phyloP scores from a whole-genome alignment of 495 filamentous ascomycete species.

The Thermothielavioides terrestris region DNA sequence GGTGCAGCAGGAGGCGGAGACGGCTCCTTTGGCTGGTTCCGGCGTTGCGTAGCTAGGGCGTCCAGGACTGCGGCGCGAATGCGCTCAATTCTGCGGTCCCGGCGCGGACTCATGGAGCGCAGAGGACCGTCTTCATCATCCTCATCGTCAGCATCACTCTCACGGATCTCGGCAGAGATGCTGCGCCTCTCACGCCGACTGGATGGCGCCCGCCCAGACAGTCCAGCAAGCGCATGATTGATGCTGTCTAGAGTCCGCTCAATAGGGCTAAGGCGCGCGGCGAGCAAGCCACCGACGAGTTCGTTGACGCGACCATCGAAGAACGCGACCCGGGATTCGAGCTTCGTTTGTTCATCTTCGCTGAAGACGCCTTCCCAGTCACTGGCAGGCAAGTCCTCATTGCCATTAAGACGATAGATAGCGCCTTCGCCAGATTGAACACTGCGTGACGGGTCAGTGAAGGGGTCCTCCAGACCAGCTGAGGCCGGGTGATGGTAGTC shows the following conservation, averaged over 20 bases:
- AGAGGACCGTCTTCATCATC: constrained; percentile 61
- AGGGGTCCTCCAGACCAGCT: constrained; percentile 41
- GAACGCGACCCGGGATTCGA: constrained; percentile 63
- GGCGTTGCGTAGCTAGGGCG: constrained; percentile 56
- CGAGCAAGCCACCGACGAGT: constrained; percentile 69
- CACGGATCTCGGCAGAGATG: constrained; percentile 53
- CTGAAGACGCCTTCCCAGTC: constrained; percentile 89
- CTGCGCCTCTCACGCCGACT: constrained; percentile 45
- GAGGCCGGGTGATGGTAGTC: constrained; percentile 26
- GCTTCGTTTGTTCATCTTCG: constrained; percentile 70
- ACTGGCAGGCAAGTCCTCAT: constrained; percentile 58
- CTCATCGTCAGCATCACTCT: constrained; percentile 93
- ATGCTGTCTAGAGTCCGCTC: constrained; percentile 69
- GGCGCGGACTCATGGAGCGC: constrained; percentile 55
- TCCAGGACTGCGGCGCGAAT: constrained; percentile 74
- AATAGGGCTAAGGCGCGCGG: constrained; percentile 65
- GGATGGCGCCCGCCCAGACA: constrained; percentile 35
- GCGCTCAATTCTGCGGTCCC: constrained; percentile 73
- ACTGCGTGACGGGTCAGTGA: constrained; percentile 34
- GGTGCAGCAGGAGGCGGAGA: constrained; percentile 17
- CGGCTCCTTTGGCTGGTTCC: constrained; percentile 16
- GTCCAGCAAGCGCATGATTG: constrained; percentile 52
- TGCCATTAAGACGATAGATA: constrained; percentile 57
- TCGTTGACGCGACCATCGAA: constrained; percentile 84
- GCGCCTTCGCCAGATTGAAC: constrained; percentile 42